Evolutionary conservation across 495 filamentous ascomycete species (phyloP).

Genomic region (Annulohypoxylon bovei): DNA sequence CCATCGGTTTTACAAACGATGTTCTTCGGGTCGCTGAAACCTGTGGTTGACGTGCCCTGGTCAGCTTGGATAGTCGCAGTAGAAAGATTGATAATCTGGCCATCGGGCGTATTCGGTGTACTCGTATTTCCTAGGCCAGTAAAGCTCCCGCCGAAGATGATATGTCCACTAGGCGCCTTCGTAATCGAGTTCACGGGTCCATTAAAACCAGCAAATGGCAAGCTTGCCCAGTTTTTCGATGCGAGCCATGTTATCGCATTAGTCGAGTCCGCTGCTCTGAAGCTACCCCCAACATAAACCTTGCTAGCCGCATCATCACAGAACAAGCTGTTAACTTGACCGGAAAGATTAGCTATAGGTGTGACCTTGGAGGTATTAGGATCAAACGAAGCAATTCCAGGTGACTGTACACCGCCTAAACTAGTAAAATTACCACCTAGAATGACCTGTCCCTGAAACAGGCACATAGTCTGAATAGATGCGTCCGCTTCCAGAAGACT

Average conservation of each 20-base stretch:
- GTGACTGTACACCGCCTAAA: slow-evolving; percentile 76
- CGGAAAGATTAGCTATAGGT: slow-evolving; percentile 79
- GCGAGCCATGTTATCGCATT: slow-evolving; percentile 90
- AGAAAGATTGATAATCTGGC: slow-evolving; percentile 85
- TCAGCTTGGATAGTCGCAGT: slow-evolving; percentile 76
- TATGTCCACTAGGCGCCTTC: slow-evolving; percentile 78
- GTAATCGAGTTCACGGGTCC: slow-evolving; percentile 89
- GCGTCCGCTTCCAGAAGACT: slow-evolving; percentile 79
- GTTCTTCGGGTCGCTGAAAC: slow-evolving; percentile 81
- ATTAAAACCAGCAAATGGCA: slow-evolving; percentile 95
- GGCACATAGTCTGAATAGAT: slow-evolving; percentile 86
- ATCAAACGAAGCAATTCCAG: slow-evolving; percentile 83
- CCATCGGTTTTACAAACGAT: slow-evolving; percentile 83
- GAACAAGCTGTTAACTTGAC: slow-evolving; percentile 79
- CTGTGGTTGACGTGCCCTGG: slow-evolving; percentile 65
- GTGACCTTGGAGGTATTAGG: slow-evolving; percentile 72
- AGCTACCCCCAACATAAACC: slow-evolving; percentile 91
- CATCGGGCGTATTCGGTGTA: slow-evolving; percentile 63
- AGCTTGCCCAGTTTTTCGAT: slow-evolving; percentile 77
- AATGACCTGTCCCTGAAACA: slow-evolving; percentile 82
- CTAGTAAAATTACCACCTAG: slow-evolving; percentile 95
- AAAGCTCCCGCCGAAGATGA: slow-evolving; percentile 94
- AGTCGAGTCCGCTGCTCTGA: slow-evolving; percentile 78
- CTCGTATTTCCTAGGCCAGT: slow-evolving; percentile 87
- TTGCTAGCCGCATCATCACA: slow-evolving; percentile 85